These are phyloP conservation scores for Pseudisothecium myosuroides DNA, from an alignment of 225 moss, liverwort and hornwort species.

Conservation along the genomic window DNA sequence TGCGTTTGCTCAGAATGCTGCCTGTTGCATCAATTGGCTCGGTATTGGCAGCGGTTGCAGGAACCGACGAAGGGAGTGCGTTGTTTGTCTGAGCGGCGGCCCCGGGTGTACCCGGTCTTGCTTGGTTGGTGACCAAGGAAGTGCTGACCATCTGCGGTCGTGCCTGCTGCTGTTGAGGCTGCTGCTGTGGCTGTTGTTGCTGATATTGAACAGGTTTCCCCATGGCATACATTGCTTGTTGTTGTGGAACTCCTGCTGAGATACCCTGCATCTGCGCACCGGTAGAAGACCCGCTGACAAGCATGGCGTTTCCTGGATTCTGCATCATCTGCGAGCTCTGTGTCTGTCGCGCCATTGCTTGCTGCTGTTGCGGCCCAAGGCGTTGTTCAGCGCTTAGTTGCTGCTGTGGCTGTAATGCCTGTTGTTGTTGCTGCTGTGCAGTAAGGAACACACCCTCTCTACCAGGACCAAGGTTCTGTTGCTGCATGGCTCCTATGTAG, in stretches of 20 bases:
- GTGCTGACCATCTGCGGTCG: slow-evolving; percentile 15
- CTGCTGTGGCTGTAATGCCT: slow-evolving; percentile 32
- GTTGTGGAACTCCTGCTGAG: slow-evolving; percentile 18
- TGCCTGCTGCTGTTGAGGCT: slow-evolving; percentile 19
- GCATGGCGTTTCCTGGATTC: slow-evolving; percentile 16
- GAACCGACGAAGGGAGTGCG: slow-evolving; percentile 8
- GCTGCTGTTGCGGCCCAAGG: slow-evolving; percentile 31
- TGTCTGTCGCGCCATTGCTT: slow-evolving; percentile 23
- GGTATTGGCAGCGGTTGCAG: slow-evolving; percentile 14
- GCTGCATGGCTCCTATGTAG: slow-evolving; percentile 25
- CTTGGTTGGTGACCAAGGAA: slow-evolving; percentile 13
- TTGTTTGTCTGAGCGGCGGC: slow-evolving; percentile 30
- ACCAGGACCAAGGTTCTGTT: slow-evolving; percentile 34
- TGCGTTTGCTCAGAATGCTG: slow-evolving; percentile 84
- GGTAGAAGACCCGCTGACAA: slow-evolving; percentile 18
- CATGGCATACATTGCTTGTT: slow-evolving; percentile 13
- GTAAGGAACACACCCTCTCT: slow-evolving; percentile 26
- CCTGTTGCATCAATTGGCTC: slow-evolving; percentile 53
- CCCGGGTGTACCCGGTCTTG: slow-evolving; percentile 65
- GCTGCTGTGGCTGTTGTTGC: too few relatives aligned
- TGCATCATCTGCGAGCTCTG: slow-evolving; percentile 21
- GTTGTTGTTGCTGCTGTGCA: slow-evolving; percentile 24
- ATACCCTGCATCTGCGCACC: slow-evolving; percentile 34
- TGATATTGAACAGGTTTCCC: slow-evolving; percentile 38
- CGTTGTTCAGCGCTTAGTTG: slow-evolving; percentile 29